Percentiles rank a stretch among this genome's conserved stretches.
phyloP scores from a whole-genome alignment of 768 basidiomycete genomes.

The Basidioascus undulatus region DNA sequence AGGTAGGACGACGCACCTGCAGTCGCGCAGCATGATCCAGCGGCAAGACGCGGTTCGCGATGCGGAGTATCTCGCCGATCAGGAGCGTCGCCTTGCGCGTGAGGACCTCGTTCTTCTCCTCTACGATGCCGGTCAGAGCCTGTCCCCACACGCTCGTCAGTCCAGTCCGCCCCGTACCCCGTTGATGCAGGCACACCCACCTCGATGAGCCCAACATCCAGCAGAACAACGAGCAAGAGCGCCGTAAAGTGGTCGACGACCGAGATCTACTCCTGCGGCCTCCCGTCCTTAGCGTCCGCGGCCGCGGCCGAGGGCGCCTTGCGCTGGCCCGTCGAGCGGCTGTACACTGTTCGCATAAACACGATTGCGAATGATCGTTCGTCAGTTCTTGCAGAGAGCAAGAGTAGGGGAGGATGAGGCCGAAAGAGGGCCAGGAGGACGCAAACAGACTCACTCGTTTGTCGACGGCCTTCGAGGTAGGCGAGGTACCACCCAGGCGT shows the following conservation, averaged over 20 bases:
- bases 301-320: too few relatives aligned
- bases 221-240: constrained; percentile 55
- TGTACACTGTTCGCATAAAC: constrained; percentile 15
- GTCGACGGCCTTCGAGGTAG: constrained; percentile 63
- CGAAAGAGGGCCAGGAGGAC: not conserved
- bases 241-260: constrained; percentile 83
- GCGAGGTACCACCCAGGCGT: constrained; percentile 79
- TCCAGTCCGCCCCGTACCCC: not conserved
- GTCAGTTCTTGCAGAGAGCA: too few relatives aligned
- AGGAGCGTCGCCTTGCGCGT: constrained; percentile 73
- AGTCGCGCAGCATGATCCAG: constrained; percentile 54
- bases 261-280: constrained; percentile 34
- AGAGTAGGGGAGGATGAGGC: not conserved
- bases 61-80: constrained; percentile 70
- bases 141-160: too few relatives aligned
- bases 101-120: constrained; percentile 32
- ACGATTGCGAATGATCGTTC: too few relatives aligned
- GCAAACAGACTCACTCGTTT: constrained; percentile 41
- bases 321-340: constrained; percentile 12
- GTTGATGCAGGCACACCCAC: constrained; percentile 24
- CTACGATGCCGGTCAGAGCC: constrained; percentile 66
- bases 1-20: constrained; percentile 29
- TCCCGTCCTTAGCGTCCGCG: constrained; percentile 9
- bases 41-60: constrained; percentile 70
- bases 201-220: constrained; percentile 68